Evolutionary conservation across 768 basidiomycete genomes (phyloP).

Genomic region (Punctularia strigosozonata): DNA sequence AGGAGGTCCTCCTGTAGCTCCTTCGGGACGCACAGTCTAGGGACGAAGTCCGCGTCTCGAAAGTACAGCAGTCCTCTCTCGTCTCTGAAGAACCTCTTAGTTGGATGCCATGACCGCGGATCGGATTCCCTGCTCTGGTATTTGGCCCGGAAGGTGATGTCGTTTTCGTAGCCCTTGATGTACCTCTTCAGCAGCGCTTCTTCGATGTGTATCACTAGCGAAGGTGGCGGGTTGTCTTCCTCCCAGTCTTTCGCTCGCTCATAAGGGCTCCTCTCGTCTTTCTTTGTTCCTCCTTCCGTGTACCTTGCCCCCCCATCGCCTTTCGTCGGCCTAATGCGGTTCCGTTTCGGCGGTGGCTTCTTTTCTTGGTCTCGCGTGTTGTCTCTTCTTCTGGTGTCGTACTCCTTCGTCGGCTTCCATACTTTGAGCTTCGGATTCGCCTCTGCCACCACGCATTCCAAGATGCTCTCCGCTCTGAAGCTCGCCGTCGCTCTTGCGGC

Average conservation of each 20-base stretch:
- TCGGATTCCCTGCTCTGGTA: background rate
- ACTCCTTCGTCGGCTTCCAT: too few relatives aligned
- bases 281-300: too few relatives aligned
- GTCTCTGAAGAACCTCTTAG: conserved; percentile 7
- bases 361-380: too few relatives aligned
- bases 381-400: too few relatives aligned
- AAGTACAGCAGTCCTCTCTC: conserved; percentile 8
- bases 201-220: background rate
- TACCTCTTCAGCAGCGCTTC: background rate
- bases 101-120: conserved; percentile 2
- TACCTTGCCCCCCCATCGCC: too few relatives aligned
- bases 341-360: too few relatives aligned
- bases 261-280: background rate
- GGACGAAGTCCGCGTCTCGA: conserved; percentile 7
- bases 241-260: background rate
- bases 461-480: background rate
- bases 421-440: background rate
- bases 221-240: background rate
- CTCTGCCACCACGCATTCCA: background rate
- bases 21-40: conserved; percentile 8
- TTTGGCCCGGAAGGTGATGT: background rate
- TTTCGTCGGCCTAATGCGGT: too few relatives aligned
- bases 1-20: background rate
- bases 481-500: background rate
- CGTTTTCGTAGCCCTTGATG: background rate